These are phyloP conservation scores for Scutellaria baicalensis DNA, from an alignment of 257 asterid genomes.

Conservation along the genomic window DNA sequence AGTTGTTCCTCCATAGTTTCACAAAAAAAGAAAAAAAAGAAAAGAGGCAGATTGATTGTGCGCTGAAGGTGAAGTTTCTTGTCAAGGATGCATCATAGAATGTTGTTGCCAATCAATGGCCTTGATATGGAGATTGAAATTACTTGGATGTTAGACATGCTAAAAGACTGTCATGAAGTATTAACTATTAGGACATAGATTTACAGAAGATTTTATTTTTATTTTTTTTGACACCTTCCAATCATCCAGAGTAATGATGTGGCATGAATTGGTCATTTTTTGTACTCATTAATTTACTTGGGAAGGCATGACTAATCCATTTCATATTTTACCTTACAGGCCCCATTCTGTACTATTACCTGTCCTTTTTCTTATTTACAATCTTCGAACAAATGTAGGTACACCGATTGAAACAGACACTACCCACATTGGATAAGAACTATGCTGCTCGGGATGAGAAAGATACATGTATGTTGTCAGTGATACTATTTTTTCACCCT, in stretches of 20 bases:
- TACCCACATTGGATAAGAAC: constrained; percentile 71
- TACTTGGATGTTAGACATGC: background rate
- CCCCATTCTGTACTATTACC: background rate
- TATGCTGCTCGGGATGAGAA: constrained; percentile 73
- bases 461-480: constrained; percentile 53
- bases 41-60: background rate
- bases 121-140: background rate
- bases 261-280: background rate
- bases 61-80: background rate
- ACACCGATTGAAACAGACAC: constrained; percentile 52
- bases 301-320: background rate
- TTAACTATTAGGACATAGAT: background rate
- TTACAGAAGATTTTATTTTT: background rate
- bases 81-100: background rate
- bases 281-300: background rate
- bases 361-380: background rate
- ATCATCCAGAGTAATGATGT: background rate
- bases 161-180: background rate
- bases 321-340: background rate
- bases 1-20: background rate
- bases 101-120: background rate
- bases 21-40: too few relatives aligned
- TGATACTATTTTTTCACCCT: background rate
- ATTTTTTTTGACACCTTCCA: too few relatives aligned
- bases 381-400: constrained; percentile 43